A percentile compares a stretch with the other conserved stretches of the same genome.
Conservation (phyloP, 768 basidiomycete species). For the Agrocybe chaxingu region DNA sequence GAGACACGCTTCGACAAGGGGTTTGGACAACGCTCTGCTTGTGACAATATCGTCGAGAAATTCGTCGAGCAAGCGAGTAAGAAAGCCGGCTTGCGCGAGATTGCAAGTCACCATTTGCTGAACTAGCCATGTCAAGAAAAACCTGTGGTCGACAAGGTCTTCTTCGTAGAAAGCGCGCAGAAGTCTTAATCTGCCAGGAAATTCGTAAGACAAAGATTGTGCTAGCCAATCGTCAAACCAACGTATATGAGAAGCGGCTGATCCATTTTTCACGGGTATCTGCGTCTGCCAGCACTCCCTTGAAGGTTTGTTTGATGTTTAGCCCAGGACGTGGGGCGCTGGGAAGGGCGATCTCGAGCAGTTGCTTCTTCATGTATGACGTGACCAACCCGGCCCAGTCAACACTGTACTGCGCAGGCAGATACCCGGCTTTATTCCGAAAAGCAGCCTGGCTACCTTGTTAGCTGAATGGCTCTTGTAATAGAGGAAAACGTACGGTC, state of each 20-base stretch:
- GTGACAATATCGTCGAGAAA: constrained; percentile 68
- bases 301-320: constrained; percentile 83
- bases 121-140: constrained; percentile 77
- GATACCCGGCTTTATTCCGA: constrained; percentile 75
- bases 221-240: constrained; percentile 1
- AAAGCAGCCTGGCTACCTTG: constrained; percentile 53
- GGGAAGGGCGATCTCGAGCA: constrained; percentile 75
- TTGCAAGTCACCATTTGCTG: constrained; percentile 76
- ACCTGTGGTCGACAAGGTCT: constrained; percentile 74
- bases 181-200: constrained; percentile 53
- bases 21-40: constrained; percentile 65
- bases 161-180: constrained; percentile 77
- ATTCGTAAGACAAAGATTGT: constrained; percentile 1
- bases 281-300: constrained; percentile 70
- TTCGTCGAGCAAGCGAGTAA: constrained; percentile 74
- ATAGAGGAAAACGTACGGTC: constrained; percentile 44
- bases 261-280: constrained; percentile 76
- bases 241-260: constrained; percentile 79
- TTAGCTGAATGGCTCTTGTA: neutral
- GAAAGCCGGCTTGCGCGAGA: constrained; percentile 77
- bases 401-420: constrained; percentile 78
- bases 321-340: constrained; percentile 72
- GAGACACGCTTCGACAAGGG: constrained; percentile 71
- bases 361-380: constrained; percentile 78
- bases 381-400: constrained; percentile 86